A percentile compares a stretch with the other conserved stretches of the same genome.
These are phyloP conservation scores for Fusarium clavum DNA, from an alignment of 2,329 filamentous ascomycete genomes.

Conservation along the genomic window DNA sequence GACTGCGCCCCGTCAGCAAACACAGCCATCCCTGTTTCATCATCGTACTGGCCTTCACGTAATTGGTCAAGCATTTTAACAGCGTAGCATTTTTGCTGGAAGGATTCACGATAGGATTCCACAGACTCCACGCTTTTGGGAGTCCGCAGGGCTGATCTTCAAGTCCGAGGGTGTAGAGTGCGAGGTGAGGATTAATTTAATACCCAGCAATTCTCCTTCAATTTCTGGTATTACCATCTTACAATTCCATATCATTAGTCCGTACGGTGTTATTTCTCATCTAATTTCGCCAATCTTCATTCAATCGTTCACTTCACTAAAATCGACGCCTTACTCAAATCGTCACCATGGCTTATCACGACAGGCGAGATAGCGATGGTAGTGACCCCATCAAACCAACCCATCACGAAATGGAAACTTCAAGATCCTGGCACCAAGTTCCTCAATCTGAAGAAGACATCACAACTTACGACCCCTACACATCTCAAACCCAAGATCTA, in stretches of 20 bases:
- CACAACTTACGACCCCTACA: constrained; percentile 21
- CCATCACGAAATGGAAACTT: constrained; percentile 26
- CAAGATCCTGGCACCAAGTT: constrained; percentile 6
- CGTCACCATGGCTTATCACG: constrained; percentile 6
- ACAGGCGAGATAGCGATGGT: constrained; percentile 4
- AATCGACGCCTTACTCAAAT: neutral
- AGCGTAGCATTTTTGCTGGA: neutral
- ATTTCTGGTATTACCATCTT: neutral
- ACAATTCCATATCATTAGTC: neutral
- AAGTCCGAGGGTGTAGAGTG: constrained; percentile 19
- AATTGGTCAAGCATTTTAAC: neutral
- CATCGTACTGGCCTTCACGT: rapidly evolving
- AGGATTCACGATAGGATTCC: constrained; percentile 1
- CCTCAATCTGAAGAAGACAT: constrained; percentile 16
- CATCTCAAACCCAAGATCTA: neutral
- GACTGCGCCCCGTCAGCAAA: constrained; percentile 24
- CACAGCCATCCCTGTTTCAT: constrained; percentile 13
- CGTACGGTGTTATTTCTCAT: neutral
- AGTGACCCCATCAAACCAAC: constrained; percentile 14
- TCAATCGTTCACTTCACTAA: neutral
- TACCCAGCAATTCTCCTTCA: neutral
- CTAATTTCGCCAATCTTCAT: neutral
- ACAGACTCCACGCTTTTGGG: neutral
- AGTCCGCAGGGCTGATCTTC: constrained; percentile 10
- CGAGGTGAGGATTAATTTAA: neutral